Conservation (phyloP, 208 protist genomes). For the Wallacemonas rigidus region DNA sequence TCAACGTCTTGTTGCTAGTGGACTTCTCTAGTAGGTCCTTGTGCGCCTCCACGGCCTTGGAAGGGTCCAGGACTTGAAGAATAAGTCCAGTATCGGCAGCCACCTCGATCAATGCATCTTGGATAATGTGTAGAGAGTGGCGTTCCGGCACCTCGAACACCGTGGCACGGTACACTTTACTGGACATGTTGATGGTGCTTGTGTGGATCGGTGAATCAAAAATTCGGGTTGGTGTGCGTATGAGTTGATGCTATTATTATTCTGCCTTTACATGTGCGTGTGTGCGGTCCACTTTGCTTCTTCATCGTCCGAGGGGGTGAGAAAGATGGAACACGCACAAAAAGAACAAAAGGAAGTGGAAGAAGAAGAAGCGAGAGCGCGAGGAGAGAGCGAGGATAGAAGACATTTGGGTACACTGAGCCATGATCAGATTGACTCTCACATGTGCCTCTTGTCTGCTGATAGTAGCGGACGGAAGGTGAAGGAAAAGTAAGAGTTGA, state of each 20-base stretch:
- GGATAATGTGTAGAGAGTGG: conserved; percentile 39
- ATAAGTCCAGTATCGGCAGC: conserved; percentile 41
- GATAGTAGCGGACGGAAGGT: too few relatives aligned
- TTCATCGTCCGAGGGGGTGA: neutral
- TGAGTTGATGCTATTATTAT: neutral
- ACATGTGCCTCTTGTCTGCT: too few relatives aligned
- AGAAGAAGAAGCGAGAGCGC: neutral
- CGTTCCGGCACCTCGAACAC: conserved; percentile 60
- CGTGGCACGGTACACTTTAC: conserved; percentile 39
- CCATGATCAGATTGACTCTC: neutral
- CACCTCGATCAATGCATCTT: conserved; percentile 51
- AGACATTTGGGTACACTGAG: too few relatives aligned
- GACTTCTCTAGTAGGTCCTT: conserved; percentile 29
- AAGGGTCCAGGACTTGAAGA: conserved; percentile 44
- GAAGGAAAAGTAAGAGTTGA: too few relatives aligned
- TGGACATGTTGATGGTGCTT: conserved; percentile 1
- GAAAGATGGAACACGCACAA: neutral
- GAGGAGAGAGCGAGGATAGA: neutral
- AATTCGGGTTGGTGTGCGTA: neutral
- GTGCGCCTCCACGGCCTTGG: conserved; percentile 23
- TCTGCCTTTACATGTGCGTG: neutral
- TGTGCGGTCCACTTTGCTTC: neutral
- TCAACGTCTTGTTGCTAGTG: conserved; percentile 30
- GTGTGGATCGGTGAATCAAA: neutral
- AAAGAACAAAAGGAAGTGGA: neutral